Percentiles rank a stretch among this genome's conserved stretches.
Conservation (phyloP, 768 basidiomycete species). For the Auriculariales sp. region DNA sequence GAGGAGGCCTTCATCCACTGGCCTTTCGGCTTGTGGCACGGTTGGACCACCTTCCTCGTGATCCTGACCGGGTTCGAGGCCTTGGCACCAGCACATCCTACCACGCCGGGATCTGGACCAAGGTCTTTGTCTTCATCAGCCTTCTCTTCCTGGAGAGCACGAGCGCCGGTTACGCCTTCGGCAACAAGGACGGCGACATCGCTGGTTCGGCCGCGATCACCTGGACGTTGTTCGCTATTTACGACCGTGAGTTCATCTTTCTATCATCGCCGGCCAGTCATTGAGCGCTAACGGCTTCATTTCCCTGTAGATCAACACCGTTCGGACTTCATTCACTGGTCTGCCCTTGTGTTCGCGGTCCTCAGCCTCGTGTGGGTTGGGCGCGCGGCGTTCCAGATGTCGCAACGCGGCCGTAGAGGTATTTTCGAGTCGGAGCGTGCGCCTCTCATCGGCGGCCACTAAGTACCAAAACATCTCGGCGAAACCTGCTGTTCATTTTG, state of each 20-base stretch:
- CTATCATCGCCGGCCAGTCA: too few species aligned
- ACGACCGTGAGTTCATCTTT: slow-evolving; percentile 10
- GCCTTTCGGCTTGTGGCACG: slow-evolving; percentile 29
- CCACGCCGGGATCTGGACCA: slow-evolving; percentile 24
- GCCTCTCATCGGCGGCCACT: slow-evolving; percentile 18
- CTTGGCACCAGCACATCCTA: slow-evolving; percentile 23
- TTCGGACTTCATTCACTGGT: slow-evolving; percentile 28
- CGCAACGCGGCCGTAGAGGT: slow-evolving; percentile 12
- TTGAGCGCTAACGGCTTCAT: neutral
- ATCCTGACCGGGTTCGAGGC: slow-evolving; percentile 16
- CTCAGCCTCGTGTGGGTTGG: slow-evolving; percentile 25
- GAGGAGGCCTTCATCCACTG: slow-evolving; percentile 28
- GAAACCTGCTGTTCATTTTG: too few species aligned
- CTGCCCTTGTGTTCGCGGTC: slow-evolving; percentile 25
- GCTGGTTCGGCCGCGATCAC: slow-evolving; percentile 28
- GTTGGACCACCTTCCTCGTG: slow-evolving; percentile 14
- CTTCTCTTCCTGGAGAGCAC: slow-evolving; percentile 24
- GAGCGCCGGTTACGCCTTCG: slow-evolving; percentile 26
- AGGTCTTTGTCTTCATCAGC: slow-evolving; percentile 28
- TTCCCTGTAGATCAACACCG: slow-evolving; percentile 14
- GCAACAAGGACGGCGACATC: slow-evolving; percentile 23
- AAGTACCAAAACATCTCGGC: too few species aligned
- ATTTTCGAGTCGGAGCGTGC: slow-evolving; percentile 24
- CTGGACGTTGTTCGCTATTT: slow-evolving; percentile 27
- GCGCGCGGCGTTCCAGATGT: slow-evolving; percentile 16